Base-by-base conservation (phyloP, 805 yeast species). In the Candida hispaniensis region DNA sequence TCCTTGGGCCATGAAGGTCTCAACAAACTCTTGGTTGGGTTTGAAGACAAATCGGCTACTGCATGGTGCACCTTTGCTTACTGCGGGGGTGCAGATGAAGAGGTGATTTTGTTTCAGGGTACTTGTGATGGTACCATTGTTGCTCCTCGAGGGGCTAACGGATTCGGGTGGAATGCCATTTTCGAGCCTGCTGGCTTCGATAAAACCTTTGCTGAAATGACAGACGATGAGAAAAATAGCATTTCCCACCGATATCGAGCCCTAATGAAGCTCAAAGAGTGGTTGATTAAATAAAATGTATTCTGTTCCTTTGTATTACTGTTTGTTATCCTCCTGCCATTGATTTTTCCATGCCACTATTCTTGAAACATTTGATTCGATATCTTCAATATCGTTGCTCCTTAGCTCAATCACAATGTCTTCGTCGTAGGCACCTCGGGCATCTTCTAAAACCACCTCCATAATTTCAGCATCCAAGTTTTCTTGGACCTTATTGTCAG, bases 381-480 rank as follows among this genome's bases (percentile, higher is more conserved):
- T 69, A 26, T 83, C 76, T 36, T 79, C 91, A 10, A 71, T 73
- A 13, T 63, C 56, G 52, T 88, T 75, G 41, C 93, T 79, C 28
- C 59, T 61, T 42, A 91, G 66, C 48, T 79, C 91, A 25, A 91
- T 80, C 18, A 91, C 88, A 17, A 85, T 74, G 44, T 79, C 81
- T 26, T 75, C 74, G 18, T 67, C 79, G 51, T 83, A 91, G 24
- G 77, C 68, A 19, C 83, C 95, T 40, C 69, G 63, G 0, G 97
- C 98, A 46, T 91, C 98, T 44, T 77, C 79, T 28, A 75, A 58
- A 10, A 91, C 71, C 9, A 88, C 81, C 46, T 86, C 88, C 97
- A 91, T 91, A 45, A 91, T 91, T 58, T 91, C 99, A 41, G 93
- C 93, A 55, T 91, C 98, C 27, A 91, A 60, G 52, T 91, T 91